Conservation (phyloP, 164 flowering plant genomes). For the Kalanchoe fedtschenkoi region DNA sequence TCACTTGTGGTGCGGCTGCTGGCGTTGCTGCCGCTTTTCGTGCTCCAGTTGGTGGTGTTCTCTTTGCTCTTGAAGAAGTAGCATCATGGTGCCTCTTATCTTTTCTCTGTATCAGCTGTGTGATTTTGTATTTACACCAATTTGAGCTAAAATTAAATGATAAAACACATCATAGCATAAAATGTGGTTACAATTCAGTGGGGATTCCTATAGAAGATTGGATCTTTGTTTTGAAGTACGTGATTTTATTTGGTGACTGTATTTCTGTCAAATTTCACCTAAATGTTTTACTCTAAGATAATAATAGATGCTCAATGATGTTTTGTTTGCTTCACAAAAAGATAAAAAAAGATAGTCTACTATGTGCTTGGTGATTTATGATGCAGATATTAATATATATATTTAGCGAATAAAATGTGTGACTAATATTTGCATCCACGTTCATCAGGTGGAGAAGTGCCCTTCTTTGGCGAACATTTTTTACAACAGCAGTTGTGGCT, state of each 20-base stretch:
- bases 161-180: too few relatives aligned
- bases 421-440: not conserved
- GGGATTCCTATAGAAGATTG: too few relatives aligned
- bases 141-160: too few relatives aligned
- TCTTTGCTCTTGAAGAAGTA: constrained; percentile 90
- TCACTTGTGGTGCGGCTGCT: constrained; percentile 97
- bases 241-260: too few relatives aligned
- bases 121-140: not conserved
- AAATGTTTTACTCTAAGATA: too few relatives aligned
- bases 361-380: too few relatives aligned
- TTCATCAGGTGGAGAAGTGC: constrained; percentile 91
- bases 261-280: too few relatives aligned
- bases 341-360: too few relatives aligned
- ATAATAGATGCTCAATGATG: too few relatives aligned
- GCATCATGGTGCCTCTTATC: constrained; percentile 63
- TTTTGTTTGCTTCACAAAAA: too few relatives aligned
- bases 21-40: constrained; percentile 96
- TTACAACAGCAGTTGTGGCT: constrained; percentile 85
- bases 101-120: not conserved
- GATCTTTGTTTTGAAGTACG: too few relatives aligned
- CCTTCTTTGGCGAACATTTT: constrained; percentile 92
- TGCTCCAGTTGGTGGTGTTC: constrained; percentile 94
- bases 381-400: not conserved
- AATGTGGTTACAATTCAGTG: too few relatives aligned
- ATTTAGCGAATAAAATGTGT: not conserved